Base-by-base conservation (phyloP, 1,284 basidiomycete species). In the Gymnopus androsaceus region DNA sequence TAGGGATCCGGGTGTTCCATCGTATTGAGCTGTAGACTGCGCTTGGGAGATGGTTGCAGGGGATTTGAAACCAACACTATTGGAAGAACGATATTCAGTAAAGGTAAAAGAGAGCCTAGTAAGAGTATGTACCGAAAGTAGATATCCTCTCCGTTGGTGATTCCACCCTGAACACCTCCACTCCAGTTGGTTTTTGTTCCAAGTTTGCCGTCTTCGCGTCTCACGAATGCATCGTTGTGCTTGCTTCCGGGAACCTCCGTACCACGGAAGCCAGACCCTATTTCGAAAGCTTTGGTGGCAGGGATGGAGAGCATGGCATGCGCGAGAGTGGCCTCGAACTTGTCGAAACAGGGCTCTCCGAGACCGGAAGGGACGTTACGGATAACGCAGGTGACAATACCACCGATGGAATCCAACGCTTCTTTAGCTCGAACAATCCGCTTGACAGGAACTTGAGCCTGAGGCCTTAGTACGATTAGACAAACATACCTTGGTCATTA, bases 251-350 rank as follows among this genome's bases (percentile, higher is more conserved):
- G 91, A 53, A 98, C 88, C 72, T 94, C 88, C 15, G 95, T 95
- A 15, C 97, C 97, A 61, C 87, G 82, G 84, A 99, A 98, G 30
- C 97, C 97, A 25, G 94, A 96, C 47, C 97, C 97, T 63, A 99
- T 89, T 76, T 99, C 97, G 72, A 99, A 99, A 3, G 87, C 95
- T 71, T 99, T 99, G 56, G 97, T 99, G 6, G 97, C 96, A 31
- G 97, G 97, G 67, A 99, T 98, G 59, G 92, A 95, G 56, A 99
- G 84, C 95, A 99, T 99, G 15, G 97, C 97, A 71, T 99, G 97
- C 3, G 85, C 97, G 57, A 99, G 87, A 64, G 88, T 86, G 31
- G 97, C 97, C 73, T 98, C 97, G 69, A 99, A 88, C 78, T 99
- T 99, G 82, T 99, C 95, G 71, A 99, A 99, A 56, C 94, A 92